Evolutionary conservation across 73 alveolate genomes (phyloP).

Genomic region (Breviolum minutum): DNA sequence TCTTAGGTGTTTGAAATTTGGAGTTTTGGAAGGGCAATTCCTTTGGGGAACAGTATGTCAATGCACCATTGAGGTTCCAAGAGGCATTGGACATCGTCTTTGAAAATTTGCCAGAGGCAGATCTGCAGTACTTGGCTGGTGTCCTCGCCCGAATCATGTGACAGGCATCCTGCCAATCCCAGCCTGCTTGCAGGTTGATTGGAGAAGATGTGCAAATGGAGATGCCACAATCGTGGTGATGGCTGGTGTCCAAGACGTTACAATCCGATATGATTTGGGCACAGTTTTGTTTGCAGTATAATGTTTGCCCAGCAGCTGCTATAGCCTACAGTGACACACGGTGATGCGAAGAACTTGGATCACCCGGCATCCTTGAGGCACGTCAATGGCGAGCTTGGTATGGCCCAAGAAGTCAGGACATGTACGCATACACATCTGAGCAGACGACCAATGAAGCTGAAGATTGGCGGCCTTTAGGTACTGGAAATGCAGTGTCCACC

Average conservation of each 20-base stretch:
- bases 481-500: too few relatives aligned
- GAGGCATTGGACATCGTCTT: conserved; percentile 78
- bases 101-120: conserved; percentile 68
- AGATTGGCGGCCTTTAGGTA: too few relatives aligned
- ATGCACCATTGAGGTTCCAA: conserved; percentile 40
- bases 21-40: too few relatives aligned
- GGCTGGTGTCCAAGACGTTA: background rate
- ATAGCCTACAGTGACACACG: too few relatives aligned
- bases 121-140: background rate
- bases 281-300: background rate
- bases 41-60: too few relatives aligned
- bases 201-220: conserved; percentile 76
- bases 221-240: conserved; percentile 69
- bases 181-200: conserved; percentile 50
- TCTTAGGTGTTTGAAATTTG: too few relatives aligned
- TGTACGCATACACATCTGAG: too few relatives aligned
- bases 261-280: background rate
- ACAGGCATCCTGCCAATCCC: too few relatives aligned
- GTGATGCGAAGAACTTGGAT: background rate
- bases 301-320: background rate
- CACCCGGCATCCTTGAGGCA: conserved; percentile 27
- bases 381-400: conserved; percentile 54
- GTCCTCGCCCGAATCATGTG: background rate
- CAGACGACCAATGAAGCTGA: too few relatives aligned
- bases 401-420: conserved; percentile 55